Evolutionary conservation across 306 rosid genomes (phyloP).

Genomic region (Malus fusca): DNA sequence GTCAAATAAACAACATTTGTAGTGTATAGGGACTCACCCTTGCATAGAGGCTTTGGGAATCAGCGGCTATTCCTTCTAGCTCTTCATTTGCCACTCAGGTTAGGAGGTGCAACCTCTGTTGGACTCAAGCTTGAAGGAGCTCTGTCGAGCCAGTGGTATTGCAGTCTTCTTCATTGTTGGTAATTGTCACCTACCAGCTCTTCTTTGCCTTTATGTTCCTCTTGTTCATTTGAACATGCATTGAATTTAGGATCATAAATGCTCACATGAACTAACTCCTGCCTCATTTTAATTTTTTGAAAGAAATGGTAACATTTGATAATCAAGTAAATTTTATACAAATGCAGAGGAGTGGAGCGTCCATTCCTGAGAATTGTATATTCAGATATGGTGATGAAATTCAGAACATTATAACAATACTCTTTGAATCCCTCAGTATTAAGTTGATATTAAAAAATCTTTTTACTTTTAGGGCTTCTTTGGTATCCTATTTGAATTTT

Average conservation of each 20-base stretch:
- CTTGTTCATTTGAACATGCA: constrained; percentile 35
- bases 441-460: no score
- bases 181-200: constrained; percentile 31
- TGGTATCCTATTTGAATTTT: no score
- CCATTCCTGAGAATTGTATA: no score
- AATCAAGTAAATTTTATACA: no score
- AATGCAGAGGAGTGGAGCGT: no score
- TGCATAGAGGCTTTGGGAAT: constrained; percentile 83
- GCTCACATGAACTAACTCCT: no score
- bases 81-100: constrained; percentile 38
- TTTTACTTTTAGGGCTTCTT: no score
- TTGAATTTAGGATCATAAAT: background rate
- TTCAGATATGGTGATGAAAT: no score
- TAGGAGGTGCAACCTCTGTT: constrained; percentile 15
- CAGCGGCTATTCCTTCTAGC: constrained; percentile 57
- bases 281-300: no score
- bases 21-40: constrained; percentile 34
- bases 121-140: constrained; percentile 40
- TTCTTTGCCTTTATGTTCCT: constrained; percentile 37
- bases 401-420: no score
- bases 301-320: no score
- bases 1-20: background rate
- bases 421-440: no score
- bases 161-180: constrained; percentile 36
- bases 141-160: constrained; percentile 28